phyloP scores from a whole-genome alignment of 2,329 filamentous ascomycete genomes.

The Pseudogymnoascus sp. region DNA sequence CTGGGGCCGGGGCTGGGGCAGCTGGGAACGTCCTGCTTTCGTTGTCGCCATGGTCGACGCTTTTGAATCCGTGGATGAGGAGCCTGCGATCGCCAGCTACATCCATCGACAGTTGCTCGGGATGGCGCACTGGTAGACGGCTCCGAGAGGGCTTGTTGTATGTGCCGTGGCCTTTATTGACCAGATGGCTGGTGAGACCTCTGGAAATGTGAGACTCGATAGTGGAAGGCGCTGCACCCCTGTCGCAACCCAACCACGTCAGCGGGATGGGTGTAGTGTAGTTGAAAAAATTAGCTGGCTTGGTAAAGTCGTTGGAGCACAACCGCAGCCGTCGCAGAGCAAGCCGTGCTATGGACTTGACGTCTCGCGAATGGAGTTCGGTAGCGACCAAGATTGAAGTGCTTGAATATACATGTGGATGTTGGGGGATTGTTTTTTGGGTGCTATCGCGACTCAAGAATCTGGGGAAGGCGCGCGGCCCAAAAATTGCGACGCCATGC shows the following conservation, averaged over 20 bases:
- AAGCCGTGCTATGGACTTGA: neutral
- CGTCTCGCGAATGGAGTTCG: neutral
- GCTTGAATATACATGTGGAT: neutral
- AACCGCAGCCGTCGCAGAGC: neutral
- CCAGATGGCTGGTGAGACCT: neutral
- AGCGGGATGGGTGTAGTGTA: neutral
- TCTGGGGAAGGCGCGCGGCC: neutral
- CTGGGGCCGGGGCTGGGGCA: neutral
- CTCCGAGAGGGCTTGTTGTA: neutral
- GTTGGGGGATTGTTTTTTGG: neutral
- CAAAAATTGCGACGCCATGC: neutral
- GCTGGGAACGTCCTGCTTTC: slow-evolving; percentile 14
- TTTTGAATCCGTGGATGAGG: slow-evolving; percentile 8
- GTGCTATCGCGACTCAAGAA: neutral
- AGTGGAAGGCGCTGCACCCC: neutral
- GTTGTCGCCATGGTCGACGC: slow-evolving; percentile 11
- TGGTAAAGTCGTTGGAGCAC: neutral
- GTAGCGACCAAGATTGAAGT: neutral
- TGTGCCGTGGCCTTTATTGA: neutral
- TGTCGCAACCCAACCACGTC: neutral
- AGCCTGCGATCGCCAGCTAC: neutral
- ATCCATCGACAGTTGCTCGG: neutral
- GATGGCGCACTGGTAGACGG: neutral
- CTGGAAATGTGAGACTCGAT: neutral
- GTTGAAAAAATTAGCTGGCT: neutral